A percentile compares a stretch with the other conserved stretches of the same genome.
Evolutionary conservation across 202 grass and related monocot species (phyloP).

Genomic region (Zoysia matrella): DNA sequence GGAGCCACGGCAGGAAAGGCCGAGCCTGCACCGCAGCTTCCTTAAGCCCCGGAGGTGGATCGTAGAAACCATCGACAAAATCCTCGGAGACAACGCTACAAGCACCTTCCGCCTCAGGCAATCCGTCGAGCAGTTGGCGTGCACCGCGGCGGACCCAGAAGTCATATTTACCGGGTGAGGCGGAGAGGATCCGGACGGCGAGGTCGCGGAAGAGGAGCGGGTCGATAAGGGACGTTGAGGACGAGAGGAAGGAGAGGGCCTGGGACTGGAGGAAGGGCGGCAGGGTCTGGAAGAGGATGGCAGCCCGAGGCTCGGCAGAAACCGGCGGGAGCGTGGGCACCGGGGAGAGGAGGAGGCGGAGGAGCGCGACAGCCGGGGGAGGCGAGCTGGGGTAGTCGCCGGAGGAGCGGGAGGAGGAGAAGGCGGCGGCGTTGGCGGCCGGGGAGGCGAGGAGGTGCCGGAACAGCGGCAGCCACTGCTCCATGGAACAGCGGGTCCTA

Average conservation of each 20-base stretch:
- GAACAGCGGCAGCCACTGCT: conserved; percentile 71
- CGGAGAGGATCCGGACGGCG: conserved; percentile 24
- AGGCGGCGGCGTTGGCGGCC: conserved; percentile 41
- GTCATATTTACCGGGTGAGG: neutral
- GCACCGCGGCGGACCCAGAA: conserved; percentile 64
- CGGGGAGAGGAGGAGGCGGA: conserved; percentile 55
- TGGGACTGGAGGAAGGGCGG: conserved; percentile 59
- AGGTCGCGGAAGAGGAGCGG: conserved; percentile 47
- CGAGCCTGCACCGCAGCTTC: too few relatives aligned
- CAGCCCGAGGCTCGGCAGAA: too few relatives aligned
- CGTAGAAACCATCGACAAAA: conserved; percentile 42
- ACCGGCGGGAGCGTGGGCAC: too few relatives aligned
- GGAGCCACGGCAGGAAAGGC: too few relatives aligned
- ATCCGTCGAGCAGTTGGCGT: conserved; percentile 74
- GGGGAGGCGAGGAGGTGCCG: conserved; percentile 61
- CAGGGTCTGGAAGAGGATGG: too few relatives aligned
- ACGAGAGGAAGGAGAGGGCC: conserved; percentile 76
- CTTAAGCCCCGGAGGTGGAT: conserved; percentile 43
- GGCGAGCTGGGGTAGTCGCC: conserved; percentile 31
- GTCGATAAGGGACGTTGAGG: conserved; percentile 47
- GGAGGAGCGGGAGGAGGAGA: conserved; percentile 27
- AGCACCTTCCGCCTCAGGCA: conserved; percentile 34
- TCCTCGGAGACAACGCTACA: conserved; percentile 9
- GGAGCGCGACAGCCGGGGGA: conserved; percentile 47
- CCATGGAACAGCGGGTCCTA: conserved; percentile 41